Base-by-base conservation (phyloP, 371 early-diverging fungal species). In the Chytridium lagenaria region DNA sequence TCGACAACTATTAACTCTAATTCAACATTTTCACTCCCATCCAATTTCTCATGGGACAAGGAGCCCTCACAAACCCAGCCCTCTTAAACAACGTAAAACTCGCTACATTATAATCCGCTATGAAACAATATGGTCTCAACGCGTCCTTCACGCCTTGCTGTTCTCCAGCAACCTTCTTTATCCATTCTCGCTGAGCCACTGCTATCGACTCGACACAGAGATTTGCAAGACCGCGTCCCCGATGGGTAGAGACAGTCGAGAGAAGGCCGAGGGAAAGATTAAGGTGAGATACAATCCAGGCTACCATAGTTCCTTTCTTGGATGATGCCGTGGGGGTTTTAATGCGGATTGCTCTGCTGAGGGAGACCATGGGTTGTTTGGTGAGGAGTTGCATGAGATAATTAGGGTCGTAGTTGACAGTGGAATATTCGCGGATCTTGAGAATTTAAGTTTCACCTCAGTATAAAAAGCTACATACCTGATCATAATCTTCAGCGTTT, bases 201-300 rank as follows among this genome's bases (percentile, higher is more conserved):
- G 7, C 5, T 7, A 57, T 7, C 57, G n/a, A 30, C 57, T 7
- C 57, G 10, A 30, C 57, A 23, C 26, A 22, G 15, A 26, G 10
- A 26, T 57, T 22, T 10, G 57, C 57, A 5, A 57, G 23, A 7
- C 57, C 57, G 7, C 10, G 7, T 57, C 57, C 15, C 5, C 57
- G 57, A 30, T 57, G 57, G 23, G 57, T 15, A 23, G 7, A 23
- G 57, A 57, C 26, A 7, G 57, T 57, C 7, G 57, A 57, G 30
- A 57, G 57, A 23, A 57, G 57, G 57, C 57, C 57, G 15, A 57
- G 57, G 5, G 57, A 22, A 23, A 57, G 57, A 23, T 57, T 57
- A 23, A 26, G 5, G 57, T 57, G 57, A 23, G 57, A 26, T 7
- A 57, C 10, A 23, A 57, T 57, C 57, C 57, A 57, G 57, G 57